Evolutionary conservation across 768 basidiomycete genomes (phyloP).

Genomic region (Russula ochroleuca): DNA sequence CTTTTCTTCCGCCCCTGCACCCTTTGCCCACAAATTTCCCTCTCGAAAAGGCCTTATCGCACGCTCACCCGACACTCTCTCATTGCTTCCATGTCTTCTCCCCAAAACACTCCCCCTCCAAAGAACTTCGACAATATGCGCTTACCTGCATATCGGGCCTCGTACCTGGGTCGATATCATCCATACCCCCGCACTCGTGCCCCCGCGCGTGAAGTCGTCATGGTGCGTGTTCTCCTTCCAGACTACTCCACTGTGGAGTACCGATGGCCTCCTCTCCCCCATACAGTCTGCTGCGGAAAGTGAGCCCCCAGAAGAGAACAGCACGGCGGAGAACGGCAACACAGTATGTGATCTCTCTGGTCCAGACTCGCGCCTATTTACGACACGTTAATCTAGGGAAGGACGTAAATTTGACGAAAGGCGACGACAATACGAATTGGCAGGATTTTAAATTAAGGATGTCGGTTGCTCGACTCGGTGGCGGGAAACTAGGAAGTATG

Average conservation of each 20-base stretch:
- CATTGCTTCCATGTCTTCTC: slow-evolving; percentile 10
- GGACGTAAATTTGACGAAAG: neutral
- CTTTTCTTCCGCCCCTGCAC: neutral
- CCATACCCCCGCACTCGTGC: slow-evolving; percentile 23
- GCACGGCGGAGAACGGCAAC: neutral
- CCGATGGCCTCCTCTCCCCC: neutral
- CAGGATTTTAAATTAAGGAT: neutral
- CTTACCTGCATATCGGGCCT: slow-evolving; percentile 22
- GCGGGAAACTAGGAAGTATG: neutral
- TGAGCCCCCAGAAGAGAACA: slow-evolving; percentile 4
- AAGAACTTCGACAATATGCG: slow-evolving; percentile 18
- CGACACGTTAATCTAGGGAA: slow-evolving; percentile 1
- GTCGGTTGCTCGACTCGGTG: neutral
- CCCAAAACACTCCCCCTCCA: neutral
- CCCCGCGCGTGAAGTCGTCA: slow-evolving; percentile 17
- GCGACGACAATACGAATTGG: neutral
- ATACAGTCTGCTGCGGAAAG: slow-evolving; percentile 8
- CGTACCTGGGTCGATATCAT: slow-evolving; percentile 23
- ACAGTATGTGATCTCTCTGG: neutral
- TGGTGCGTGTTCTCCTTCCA: neutral
- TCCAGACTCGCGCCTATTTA: neutral
- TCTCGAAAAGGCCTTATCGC: slow-evolving; percentile 8
- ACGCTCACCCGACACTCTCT: neutral
- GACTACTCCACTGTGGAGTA: neutral
- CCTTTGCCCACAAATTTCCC: slow-evolving; percentile 12